Evolutionary conservation across 2,329 filamentous ascomycete genomes (phyloP), one percentile per base, ranked within the genome.

Genomic region (Fusarium tricinctum): DNA sequence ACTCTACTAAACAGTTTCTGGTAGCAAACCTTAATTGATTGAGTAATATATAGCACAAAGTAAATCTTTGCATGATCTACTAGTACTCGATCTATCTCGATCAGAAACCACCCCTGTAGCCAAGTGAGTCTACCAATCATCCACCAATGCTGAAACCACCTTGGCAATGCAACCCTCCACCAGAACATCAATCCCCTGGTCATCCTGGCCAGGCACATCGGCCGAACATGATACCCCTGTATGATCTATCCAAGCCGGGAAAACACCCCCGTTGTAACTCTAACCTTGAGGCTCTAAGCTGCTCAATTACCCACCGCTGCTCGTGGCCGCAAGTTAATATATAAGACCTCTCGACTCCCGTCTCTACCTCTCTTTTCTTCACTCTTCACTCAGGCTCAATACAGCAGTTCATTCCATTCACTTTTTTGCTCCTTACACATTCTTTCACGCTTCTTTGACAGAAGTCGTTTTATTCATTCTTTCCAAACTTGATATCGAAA

Each of bases 361-460:
- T 46, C 46, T 32, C 30, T 32, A 43, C 13, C 33, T 22, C 42
- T 56, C 61, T 60, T 8, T 38, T 38, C 17, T 38, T 38, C 17
- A n/a, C 17, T 51, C 63, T 49, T 69, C 28, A 58, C 47, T 64
- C 66, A 55, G 69, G 69, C 72, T 76, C 72, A 74, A 28, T 56
- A 48, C 68, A 75, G 69, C 67, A 75, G 61, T 69, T 73, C 67
- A 70, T 48, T 73, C 52, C 73, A 73, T 69, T 75, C 69, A 57
- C 69, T 74, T 72, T 66, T 66, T 72, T 72, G 55, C 57, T 70
- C 68, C 57, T 73, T 75, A 50, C 68, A 67, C 69, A 63, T 60
- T 61, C 64, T 64, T 61, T 60, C 49, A 66, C 60, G 54, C 74
- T 76, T 76, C 74, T 76, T 76, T 76, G 74, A 76, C 44, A 76